phyloP scores from a whole-genome alignment of 139 green algal species.

The Diplosphaera chodatii region DNA sequence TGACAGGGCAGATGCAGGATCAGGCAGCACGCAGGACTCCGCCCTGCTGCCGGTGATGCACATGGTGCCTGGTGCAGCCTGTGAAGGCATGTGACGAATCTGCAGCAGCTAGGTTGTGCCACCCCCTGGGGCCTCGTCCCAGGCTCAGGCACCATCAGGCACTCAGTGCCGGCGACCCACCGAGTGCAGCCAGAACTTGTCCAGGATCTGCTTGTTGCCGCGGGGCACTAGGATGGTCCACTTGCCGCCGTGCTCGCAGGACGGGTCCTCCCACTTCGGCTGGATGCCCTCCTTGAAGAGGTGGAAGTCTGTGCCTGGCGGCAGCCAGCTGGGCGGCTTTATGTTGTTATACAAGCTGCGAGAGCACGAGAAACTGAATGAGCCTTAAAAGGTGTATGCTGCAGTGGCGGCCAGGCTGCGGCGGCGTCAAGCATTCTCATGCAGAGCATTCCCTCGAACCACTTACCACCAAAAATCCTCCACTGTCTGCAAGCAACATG shows the following conservation, averaged over 20 bases:
- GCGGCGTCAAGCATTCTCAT: neutral
- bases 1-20: neutral
- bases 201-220: constrained; percentile 60
- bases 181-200: constrained; percentile 90
- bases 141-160: too few relatives aligned
- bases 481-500: constrained; percentile 59
- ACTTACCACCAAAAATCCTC: constrained; percentile 99
- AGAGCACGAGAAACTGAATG: neutral
- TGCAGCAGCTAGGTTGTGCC: too few relatives aligned
- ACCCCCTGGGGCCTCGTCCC: too few relatives aligned
- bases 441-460: neutral
- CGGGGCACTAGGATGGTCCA: constrained; percentile 80
- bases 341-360: constrained; percentile 99
- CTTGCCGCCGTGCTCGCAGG: constrained; percentile 79
- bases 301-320: constrained; percentile 82
- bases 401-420: neutral
- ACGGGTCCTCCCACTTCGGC: constrained; percentile 97
- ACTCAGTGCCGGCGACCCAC: too few relatives aligned
- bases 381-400: neutral
- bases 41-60: too few relatives aligned
- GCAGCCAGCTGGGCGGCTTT: constrained; percentile 80
- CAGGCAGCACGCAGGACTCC: too few relatives aligned
- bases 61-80: too few relatives aligned
- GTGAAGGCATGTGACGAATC: too few relatives aligned
- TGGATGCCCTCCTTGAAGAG: constrained; percentile 96